phyloP scores from a whole-genome alignment of 768 basidiomycete genomes.

The Phaffia tasmanica region DNA sequence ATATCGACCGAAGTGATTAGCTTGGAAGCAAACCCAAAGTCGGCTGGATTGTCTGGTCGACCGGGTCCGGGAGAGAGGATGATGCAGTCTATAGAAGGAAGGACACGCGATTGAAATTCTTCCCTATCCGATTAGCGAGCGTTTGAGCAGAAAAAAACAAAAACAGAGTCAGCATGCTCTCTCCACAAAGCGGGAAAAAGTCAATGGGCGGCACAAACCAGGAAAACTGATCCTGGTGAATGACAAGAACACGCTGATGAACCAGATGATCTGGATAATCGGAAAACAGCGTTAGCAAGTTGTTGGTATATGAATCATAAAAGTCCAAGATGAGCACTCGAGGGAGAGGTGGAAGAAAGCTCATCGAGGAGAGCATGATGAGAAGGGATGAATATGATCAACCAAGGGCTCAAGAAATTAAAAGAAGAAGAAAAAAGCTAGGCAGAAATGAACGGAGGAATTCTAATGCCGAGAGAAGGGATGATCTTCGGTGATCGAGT shows the following conservation, averaged over 20 bases:
- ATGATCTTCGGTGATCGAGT: no score
- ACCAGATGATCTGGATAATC: slow-evolving; percentile 28
- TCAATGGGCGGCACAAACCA: slow-evolving; percentile 27
- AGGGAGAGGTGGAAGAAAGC: slow-evolving; percentile 27
- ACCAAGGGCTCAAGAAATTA: no score
- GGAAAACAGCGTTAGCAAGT: slow-evolving; percentile 38
- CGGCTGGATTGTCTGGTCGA: slow-evolving; percentile 30
- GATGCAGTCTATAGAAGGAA: slow-evolving; percentile 37
- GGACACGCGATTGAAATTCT: slow-evolving; percentile 29
- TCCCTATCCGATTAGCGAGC: slow-evolving; percentile 25
- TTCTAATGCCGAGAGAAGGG: no score
- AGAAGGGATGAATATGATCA: no score
- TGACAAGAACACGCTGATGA: slow-evolving; percentile 34
- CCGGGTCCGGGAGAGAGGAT: slow-evolving; percentile 40
- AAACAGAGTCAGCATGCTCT: slow-evolving; percentile 9
- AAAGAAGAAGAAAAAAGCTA: no score
- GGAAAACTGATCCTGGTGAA: slow-evolving; percentile 34
- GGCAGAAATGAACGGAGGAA: no score
- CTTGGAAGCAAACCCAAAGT: slow-evolving; percentile 19
- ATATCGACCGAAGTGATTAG: slow-evolving; percentile 9
- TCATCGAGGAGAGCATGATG: no score
- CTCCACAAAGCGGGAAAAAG: no score
- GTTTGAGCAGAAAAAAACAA: background rate
- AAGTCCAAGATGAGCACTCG: slow-evolving; percentile 38
- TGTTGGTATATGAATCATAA: slow-evolving; percentile 39